These are phyloP conservation scores for Colletotrichum karsti DNA, from an alignment of 2,329 filamentous ascomycete species.

Conservation along the genomic window DNA sequence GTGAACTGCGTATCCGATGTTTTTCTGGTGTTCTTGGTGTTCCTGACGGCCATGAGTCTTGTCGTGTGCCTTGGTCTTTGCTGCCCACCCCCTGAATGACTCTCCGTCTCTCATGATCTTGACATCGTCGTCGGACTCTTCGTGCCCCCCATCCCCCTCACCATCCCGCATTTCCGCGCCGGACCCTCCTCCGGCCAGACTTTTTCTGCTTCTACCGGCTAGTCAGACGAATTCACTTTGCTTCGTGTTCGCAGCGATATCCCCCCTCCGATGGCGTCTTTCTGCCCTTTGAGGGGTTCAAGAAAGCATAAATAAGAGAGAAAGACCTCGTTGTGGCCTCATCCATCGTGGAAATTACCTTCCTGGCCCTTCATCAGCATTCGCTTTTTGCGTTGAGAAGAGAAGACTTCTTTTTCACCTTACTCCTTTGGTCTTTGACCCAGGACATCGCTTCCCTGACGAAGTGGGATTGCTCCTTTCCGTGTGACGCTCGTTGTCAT, in stretches of 20 bases:
- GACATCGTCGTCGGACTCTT: background rate
- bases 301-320: conserved; percentile 14
- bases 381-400: background rate
- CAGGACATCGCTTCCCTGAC: background rate
- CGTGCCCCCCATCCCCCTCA: background rate
- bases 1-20: background rate
- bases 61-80: background rate
- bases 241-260: background rate
- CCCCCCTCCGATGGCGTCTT: background rate
- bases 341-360: background rate
- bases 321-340: background rate
- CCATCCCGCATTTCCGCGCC: background rate
- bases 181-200: background rate
- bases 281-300: conserved; percentile 9
- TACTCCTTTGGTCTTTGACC: background rate
- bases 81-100: background rate
- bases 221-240: conserved; percentile 2
- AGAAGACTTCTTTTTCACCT: background rate
- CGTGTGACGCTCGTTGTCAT: background rate
- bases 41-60: background rate
- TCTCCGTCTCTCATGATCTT: background rate
- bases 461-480: background rate
- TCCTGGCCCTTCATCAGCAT: background rate
- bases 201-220: background rate
- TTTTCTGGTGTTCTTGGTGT: background rate